Base-by-base conservation (phyloP, 768 basidiomycete species). In the Zangia roseola region DNA sequence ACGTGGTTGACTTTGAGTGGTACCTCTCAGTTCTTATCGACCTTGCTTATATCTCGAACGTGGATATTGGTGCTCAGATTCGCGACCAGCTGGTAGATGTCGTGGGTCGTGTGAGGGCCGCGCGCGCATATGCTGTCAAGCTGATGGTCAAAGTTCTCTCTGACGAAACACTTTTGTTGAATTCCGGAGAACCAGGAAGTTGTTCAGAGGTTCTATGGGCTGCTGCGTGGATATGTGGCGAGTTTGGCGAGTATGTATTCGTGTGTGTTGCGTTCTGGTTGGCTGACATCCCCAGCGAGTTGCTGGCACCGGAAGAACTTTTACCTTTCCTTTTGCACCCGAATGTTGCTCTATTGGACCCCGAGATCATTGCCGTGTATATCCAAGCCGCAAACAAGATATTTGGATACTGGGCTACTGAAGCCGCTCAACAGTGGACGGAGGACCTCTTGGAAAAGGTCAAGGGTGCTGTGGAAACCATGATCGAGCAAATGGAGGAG, bases 151-250 rank as follows among this genome's bases (percentile, higher is more conserved):
- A 85, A 41, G 62, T 98, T 9, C 65, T 98, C 35, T 80, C 78
- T 40, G 94, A 98, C 55, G 86, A 91, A 37, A 76, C 78, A 0
- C 79, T 94, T 58, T 55, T 92, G 43, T 71, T 77, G 45, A 84
- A 83, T 62, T 82, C 84, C 3, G 70, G 73, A 17, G 86, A 90
- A 19, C 78, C 80, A 42, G 85, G 82, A 1, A 84, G 83, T 62
- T 94, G 91, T 59, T 80, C 84, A 0, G 91, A 94, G 61, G 81
- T 95, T 9, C 72, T 97, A 2, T 92, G 90, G 81, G 97, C 94
- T 0, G 94, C 94, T 10, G 92, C 93, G 6, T 99, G 91, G 90
- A 89, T 97, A 56, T 93, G 91, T 53, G 95, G 94, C 17, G 97
- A 99, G 69, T 91, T 92, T 65, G 86, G 88, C 78, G 77, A 83